phyloP scores from a whole-genome alignment of 2,329 filamentous ascomycete species.

The Colletotrichum tanaceti region DNA sequence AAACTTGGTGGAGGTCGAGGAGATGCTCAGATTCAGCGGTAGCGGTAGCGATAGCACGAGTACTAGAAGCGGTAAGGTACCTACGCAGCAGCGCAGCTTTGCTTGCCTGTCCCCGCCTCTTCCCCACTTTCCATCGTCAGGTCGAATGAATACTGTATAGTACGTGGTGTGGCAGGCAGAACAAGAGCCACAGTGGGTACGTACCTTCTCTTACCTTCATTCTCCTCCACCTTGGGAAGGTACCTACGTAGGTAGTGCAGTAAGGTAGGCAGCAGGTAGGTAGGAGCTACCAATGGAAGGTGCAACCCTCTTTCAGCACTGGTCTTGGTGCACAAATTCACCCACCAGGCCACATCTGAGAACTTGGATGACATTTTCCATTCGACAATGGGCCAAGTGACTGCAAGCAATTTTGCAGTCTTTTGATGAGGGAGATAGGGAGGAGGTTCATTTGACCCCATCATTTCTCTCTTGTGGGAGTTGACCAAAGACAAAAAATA shows the following conservation, averaged over 20 bases:
- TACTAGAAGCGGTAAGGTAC: neutral
- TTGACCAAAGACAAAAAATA: slow-evolving; percentile 21
- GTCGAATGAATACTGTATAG: too few relatives aligned
- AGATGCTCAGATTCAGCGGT: slow-evolving; percentile 22
- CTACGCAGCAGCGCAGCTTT: neutral
- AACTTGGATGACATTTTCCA: neutral
- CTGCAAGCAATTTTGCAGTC: neutral
- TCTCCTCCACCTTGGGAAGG: slow-evolving; percentile 1
- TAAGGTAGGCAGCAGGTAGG: too few relatives aligned
- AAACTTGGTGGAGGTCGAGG: slow-evolving; percentile 39
- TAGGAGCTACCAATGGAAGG: neutral
- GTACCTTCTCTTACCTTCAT: slow-evolving; percentile 10
- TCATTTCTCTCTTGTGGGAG: slow-evolving; percentile 17
- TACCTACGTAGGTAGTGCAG: too few relatives aligned
- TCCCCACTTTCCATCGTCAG: neutral
- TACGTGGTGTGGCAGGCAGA: slow-evolving; percentile 23
- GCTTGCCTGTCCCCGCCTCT: neutral
- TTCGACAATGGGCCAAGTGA: neutral
- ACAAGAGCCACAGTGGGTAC: slow-evolving; percentile 7
- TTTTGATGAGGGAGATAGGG: neutral
- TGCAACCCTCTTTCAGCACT: neutral
- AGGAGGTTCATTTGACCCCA: slow-evolving; percentile 13
- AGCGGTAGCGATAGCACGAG: neutral
- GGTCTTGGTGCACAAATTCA: neutral
- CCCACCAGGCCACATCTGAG: neutral